Evolutionary conservation across 2,329 filamentous ascomycete species (phyloP), one percentile per base, ranked within the genome.

Genomic region (Hyphodiscus sp.): DNA sequence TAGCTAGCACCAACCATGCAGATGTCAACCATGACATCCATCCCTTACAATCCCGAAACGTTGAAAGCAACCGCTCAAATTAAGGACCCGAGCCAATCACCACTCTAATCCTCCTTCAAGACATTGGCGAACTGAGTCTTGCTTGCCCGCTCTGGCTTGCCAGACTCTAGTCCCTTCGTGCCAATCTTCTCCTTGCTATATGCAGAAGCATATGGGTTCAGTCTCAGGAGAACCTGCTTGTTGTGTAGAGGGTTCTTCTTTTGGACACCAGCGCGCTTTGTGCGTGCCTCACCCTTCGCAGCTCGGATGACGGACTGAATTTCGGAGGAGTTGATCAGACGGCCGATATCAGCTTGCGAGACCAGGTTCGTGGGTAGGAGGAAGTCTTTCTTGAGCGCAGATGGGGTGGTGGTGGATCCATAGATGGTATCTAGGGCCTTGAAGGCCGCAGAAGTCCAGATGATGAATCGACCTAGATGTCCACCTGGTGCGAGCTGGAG

Each of bases 201-300:
- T 61, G 89, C 85, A 68, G 86, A 81, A 67, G 94, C 92, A 78
- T 99, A 99, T 62, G 94, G 94, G 87, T 99, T 99, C 75, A 99
- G 88, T 70, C 94, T 88, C 73, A 99, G 88, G 77, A 96, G 84
- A 66, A 99, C 87, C 83, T 97, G 94, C 85, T 91, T 95, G 88
- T 99, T 99, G 78, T 81, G 82, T 67, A 99, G 91, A 70, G 94
- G 94, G 85, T 99, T 99, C 91, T 97, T 97, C 91, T 99, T 99
- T 85, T 96, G 92, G 66, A 96, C 90, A 70, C 82, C 78, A 66
- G 81, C 78, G 72, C 94, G 89, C 85, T 96, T 96, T 76, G 91
- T 95, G 71, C 85, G 77, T 71, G 90, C 84, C 67, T 87, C 84
- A 68, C 94, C 94, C 82, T 91, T 94, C 75, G 91, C 90, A 59